Base-by-base conservation (phyloP, 208 protist species). In the Acanthamoeba healyi region DNA sequence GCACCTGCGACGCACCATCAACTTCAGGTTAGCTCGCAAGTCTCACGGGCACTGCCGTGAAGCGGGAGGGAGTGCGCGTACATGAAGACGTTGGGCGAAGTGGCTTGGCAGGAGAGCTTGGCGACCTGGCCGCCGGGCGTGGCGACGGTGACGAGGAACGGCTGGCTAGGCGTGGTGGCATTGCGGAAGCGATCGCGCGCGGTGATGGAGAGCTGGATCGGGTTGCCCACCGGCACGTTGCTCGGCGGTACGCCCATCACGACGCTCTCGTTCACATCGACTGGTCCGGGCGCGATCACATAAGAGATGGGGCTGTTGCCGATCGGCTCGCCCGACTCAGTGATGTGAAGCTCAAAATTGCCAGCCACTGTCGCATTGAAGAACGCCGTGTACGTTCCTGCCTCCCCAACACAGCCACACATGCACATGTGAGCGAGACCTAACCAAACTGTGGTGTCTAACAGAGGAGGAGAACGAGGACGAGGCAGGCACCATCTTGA, bases 291-390 rank as follows among this genome's bases (percentile, higher is more conserved):
- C n/a, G n/a, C 24, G 77, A 86, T 86, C 19, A 38, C 42, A 44
- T 86, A 86, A 44, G 77, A n/a, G 44, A 91, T 67, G 17, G 84
- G 84, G 19, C 46, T 91, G 58, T 38, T 38, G 36, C 26, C n/a
- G 32, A 91, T 91, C 24, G 46, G 42, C 58, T 91, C 84, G n/a
- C 84, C 84, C 38, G 84, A 91, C 58, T 91, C 84, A 17, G 84
- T 91, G 58, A 91, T 63, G 40, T 91, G 84, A 7, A 91, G 38
- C 56, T 91, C 84, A 46, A 91, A 91, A 34, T 90, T 65, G 82
- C 82, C 82, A 5, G 54, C 58, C 19, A 72, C 19, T 12, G 32
- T 90, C 32, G 58, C 32, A n/a, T 90, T 90, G 54, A 72, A 90
- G 58, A 90, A 90, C 38, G 29, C 82, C 49, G 82, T 46, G 36